A percentile compares a stretch with the other conserved stretches of the same genome.
These are phyloP conservation scores for Pseudogymnoascus sp. DNA, from an alignment of 2,329 filamentous ascomycete genomes.

Conservation along the genomic window DNA sequence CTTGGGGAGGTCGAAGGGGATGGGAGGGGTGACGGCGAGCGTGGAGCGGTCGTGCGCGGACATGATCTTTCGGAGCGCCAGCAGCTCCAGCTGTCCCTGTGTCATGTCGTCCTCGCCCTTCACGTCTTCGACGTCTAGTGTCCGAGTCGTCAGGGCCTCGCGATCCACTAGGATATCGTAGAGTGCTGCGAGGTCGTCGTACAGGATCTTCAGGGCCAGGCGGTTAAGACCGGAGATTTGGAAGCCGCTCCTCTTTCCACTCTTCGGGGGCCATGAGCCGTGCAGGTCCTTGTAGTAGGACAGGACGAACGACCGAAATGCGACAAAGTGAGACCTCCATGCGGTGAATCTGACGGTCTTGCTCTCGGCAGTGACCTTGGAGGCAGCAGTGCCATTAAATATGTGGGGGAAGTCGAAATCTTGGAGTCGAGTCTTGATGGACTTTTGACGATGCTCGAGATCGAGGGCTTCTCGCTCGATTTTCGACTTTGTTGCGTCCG, in stretches of 20 bases:
- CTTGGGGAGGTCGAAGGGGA: constrained; percentile 82
- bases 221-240: constrained; percentile 82
- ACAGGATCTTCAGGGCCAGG: constrained; percentile 72
- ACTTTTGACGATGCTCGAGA: constrained; percentile 64
- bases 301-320: constrained; percentile 59
- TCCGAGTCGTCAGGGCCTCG: constrained; percentile 68
- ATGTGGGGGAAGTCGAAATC: constrained; percentile 88
- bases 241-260: constrained; percentile 87
- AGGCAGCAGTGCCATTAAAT: constrained; percentile 82
- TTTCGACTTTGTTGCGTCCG: constrained; percentile 64
- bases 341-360: constrained; percentile 74
- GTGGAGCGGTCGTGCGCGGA: constrained; percentile 84
- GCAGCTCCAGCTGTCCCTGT: constrained; percentile 52
- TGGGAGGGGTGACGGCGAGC: constrained; percentile 80
- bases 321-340: constrained; percentile 70
- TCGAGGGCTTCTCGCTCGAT: constrained; percentile 78
- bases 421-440: constrained; percentile 66
- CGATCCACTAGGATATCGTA: constrained; percentile 88
- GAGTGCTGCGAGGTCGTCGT: constrained; percentile 75
- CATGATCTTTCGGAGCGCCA: constrained; percentile 71
- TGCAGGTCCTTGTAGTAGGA: constrained; percentile 60
- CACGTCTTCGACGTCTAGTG: constrained; percentile 49
- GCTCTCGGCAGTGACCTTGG: constrained; percentile 68
- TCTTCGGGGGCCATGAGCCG: constrained; percentile 84
- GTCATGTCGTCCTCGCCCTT: constrained; percentile 44